These are phyloP conservation scores for Silene vulgaris DNA, from an alignment of 179 eudicot species.

Conservation along the genomic window DNA sequence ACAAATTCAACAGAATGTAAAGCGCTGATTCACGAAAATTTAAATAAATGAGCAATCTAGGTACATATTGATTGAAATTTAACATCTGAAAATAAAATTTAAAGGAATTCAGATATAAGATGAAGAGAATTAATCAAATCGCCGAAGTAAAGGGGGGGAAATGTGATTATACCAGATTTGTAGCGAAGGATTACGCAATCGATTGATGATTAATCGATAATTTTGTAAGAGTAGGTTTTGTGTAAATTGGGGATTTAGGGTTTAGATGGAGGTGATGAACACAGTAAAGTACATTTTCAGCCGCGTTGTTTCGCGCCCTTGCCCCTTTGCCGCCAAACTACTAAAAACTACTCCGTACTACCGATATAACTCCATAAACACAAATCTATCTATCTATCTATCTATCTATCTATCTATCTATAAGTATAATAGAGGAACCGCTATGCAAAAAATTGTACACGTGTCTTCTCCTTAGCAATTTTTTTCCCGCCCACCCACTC, in stretches of 20 bases:
- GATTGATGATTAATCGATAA: not conserved
- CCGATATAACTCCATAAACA: too few relatives aligned
- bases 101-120: not conserved
- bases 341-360: too few relatives aligned
- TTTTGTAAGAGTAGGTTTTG: slow-evolving; percentile 3
- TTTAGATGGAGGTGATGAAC: not conserved
- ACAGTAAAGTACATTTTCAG: not conserved
- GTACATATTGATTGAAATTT: not conserved
- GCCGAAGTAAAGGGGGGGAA: too few relatives aligned
- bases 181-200: not conserved
- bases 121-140: not conserved
- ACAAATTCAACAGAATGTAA: not conserved
- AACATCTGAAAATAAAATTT: not conserved
- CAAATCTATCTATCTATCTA: too few relatives aligned
- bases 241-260: slow-evolving; percentile 1
- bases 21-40: not conserved
- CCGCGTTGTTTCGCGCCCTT: slow-evolving; percentile 12
- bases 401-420: too few relatives aligned
- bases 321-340: slow-evolving; percentile 8
- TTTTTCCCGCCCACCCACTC: too few relatives aligned
- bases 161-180: not conserved
- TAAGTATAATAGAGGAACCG: too few relatives aligned
- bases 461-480: too few relatives aligned
- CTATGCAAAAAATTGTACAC: too few relatives aligned
- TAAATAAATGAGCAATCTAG: not conserved